phyloP scores from a whole-genome alignment of 2,329 filamentous ascomycete species.

The Fonsecaea erecta region DNA sequence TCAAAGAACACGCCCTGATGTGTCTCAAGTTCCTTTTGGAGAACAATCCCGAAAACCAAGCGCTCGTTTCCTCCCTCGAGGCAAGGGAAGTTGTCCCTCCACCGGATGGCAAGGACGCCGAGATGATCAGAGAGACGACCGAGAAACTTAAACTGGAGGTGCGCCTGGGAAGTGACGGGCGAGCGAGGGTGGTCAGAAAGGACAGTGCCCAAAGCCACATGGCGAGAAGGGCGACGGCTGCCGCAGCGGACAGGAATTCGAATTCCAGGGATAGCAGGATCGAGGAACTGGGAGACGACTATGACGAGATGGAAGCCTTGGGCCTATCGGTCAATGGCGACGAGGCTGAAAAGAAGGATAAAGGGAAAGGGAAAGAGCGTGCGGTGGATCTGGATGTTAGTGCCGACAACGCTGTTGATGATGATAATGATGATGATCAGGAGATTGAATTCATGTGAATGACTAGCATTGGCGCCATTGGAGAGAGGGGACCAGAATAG shows the following conservation, averaged over 20 bases:
- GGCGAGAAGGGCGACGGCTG: background rate
- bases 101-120: conserved; percentile 39
- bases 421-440: conserved; percentile 3
- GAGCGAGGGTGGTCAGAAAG: conserved; percentile 33
- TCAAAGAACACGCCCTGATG: conserved; percentile 87
- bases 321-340: background rate
- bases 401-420: no score
- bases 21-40: conserved; percentile 75
- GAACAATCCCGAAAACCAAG: conserved; percentile 57
- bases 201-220: background rate
- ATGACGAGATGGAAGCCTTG: conserved; percentile 10
- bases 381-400: background rate
- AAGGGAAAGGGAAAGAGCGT: conserved; percentile 23
- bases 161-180: conserved; percentile 50
- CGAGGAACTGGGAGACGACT: conserved; percentile 11
- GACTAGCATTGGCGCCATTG: background rate
- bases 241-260: background rate
- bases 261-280: background rate
- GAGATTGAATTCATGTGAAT: conserved; percentile 28
- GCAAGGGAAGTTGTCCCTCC: conserved; percentile 47
- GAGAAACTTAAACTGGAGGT: conserved; percentile 51
- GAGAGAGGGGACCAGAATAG: background rate
- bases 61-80: conserved; percentile 57
- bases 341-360: conserved; percentile 12
- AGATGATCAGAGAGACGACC: conserved; percentile 44